Percentiles rank a stretch among this genome's conserved stretches.
Conservation (phyloP, 139 green algal species). For the Pleodorina starrii region DNA sequence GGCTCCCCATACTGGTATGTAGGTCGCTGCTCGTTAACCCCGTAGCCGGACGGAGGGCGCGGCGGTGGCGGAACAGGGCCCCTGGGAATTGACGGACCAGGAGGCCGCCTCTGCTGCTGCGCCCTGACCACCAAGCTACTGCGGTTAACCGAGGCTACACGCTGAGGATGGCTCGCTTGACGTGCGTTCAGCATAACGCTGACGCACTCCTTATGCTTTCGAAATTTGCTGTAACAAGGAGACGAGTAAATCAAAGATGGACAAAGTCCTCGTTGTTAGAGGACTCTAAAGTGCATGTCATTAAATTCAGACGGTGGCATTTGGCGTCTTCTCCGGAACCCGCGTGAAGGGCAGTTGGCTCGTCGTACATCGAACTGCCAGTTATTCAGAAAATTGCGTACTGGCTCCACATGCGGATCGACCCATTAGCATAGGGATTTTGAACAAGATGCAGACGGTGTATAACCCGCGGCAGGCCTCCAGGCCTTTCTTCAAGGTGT, state of each 20-base stretch:
- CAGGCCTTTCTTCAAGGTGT: not conserved
- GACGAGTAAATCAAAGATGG: too few species aligned
- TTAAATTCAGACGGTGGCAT: too few species aligned
- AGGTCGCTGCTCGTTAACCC: not conserved
- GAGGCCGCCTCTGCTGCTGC: conserved; percentile 31
- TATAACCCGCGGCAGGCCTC: not conserved
- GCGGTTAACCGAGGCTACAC: not conserved
- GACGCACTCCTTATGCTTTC: not conserved
- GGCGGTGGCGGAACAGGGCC: conserved; percentile 22
- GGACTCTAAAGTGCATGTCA: too few species aligned
- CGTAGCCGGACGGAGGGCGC: not conserved
- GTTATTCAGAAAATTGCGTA: too few species aligned
- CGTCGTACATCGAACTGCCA: too few species aligned
- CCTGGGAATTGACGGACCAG: not conserved
- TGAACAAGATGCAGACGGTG: not conserved
- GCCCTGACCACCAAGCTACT: not conserved
- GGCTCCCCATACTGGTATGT: not conserved
- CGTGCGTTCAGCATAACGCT: conserved; percentile 10
- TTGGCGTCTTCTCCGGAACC: too few species aligned
- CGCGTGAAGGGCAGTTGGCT: too few species aligned
- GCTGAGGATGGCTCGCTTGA: not conserved
- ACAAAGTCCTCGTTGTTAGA: too few species aligned
- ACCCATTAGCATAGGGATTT: too few species aligned
- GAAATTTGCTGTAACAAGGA: not conserved
- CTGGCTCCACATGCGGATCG: too few species aligned